phyloP scores from a whole-genome alignment of 2,329 filamentous ascomycete genomes.

The Diaporthe australafricana region DNA sequence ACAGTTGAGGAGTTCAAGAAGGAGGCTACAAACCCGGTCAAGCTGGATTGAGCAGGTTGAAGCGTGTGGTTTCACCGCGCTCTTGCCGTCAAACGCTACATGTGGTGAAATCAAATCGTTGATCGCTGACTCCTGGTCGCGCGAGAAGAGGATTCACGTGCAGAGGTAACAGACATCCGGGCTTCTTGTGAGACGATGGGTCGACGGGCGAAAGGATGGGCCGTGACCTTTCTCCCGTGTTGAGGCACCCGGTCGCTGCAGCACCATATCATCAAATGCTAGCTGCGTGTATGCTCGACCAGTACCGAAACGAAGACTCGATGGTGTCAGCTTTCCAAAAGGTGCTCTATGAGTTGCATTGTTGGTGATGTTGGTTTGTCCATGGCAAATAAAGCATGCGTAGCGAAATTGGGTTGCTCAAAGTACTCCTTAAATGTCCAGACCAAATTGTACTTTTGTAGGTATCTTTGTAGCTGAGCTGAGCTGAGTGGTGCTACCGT shows the following conservation, averaged over 20 bases:
- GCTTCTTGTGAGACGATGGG: not conserved
- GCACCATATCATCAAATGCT: not conserved
- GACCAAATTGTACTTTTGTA: not conserved
- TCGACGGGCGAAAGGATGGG: not conserved
- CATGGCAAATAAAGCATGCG: too few species aligned
- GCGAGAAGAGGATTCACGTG: not conserved
- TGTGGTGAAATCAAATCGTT: not conserved
- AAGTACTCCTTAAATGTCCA: not conserved
- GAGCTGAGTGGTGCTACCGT: not conserved
- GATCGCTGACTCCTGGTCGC: not conserved
- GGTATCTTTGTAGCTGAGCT: not conserved
- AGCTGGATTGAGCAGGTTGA: conserved; percentile 39
- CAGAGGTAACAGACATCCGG: not conserved
- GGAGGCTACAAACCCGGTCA: conserved; percentile 49
- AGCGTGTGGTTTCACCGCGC: not conserved
- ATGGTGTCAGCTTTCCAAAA: not conserved
- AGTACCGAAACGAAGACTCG: not conserved
- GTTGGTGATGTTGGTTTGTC: not conserved
- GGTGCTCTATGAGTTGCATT: not conserved
- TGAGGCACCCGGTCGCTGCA: not conserved
- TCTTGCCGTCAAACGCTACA: not conserved
- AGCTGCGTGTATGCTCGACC: not conserved
- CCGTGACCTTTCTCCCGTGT: not conserved
- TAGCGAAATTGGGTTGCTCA: not conserved
- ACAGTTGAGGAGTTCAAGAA: conserved; percentile 51